Base-by-base conservation (phyloP, 2,329 filamentous ascomycete genomes). In the Calonectria pseudoturangicola region DNA sequence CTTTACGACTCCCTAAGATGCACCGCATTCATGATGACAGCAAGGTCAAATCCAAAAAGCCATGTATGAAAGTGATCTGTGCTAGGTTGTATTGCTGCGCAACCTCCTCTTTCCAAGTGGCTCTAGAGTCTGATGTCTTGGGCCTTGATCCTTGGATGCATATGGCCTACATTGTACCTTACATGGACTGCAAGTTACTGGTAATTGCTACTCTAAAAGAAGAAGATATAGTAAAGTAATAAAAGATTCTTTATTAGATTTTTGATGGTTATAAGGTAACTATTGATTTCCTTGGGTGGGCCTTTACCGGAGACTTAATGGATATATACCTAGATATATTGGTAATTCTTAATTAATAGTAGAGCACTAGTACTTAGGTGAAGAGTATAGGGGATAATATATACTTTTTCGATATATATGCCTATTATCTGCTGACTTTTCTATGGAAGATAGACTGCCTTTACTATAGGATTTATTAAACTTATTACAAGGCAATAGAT, bases 251-350 rank as follows among this genome's bases (percentile, higher is more conserved):
- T 0, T 75, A 76, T 21, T 47, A 78, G 27, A 73, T 85, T 10
- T 79, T 84, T 41, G 77, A 81, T 18, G 82, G 82, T 2, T 82
- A 83, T 62, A 76, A 74, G 0, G 79, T 79, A 6, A 75, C 80
- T 0, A 73, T 77, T 48, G 75, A 85, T 66, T 80, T 84, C 16
- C 84, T 84, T 0, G 81, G 77, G 1, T 76, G 81, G 7, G 76
- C 76, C 63, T 85, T 85, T 72, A 74, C 80, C 0, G 80, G 81
- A 8, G 83, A 85, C 48, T 71, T 85, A 43, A 84, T 85, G 82
- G 84, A 85, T 28, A 81, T 84, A 75, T 85, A 83, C 13, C 83
- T 83, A 0, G 81, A 84, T 2, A 83, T 82, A 0, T 71, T 76
- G 1, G 58, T 85, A 5, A 73, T 85, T 0, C 66, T 85, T 2